A percentile compares a stretch with the other conserved stretches of the same genome.
phyloP scores from a whole-genome alignment of 2,329 filamentous ascomycete genomes.

The Xylaria polymorpha region DNA sequence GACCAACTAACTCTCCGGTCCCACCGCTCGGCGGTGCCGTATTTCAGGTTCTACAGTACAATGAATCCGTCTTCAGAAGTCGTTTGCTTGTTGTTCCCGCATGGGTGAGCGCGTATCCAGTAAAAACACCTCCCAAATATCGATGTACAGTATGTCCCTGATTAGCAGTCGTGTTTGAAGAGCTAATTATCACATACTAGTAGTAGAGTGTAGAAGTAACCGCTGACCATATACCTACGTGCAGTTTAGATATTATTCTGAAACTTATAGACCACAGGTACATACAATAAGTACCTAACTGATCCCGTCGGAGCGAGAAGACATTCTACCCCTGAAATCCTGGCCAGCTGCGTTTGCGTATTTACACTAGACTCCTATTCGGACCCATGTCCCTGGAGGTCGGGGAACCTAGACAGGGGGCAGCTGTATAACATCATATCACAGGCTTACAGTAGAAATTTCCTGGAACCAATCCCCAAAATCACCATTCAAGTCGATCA shows the following conservation, averaged over 20 bases:
- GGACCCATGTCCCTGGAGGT: slow-evolving; percentile 14
- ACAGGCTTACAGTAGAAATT: background rate
- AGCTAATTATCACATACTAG: background rate
- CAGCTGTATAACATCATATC: slow-evolving; percentile 3
- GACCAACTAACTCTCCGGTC: background rate
- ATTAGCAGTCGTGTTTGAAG: background rate
- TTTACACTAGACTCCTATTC: slow-evolving; percentile 23
- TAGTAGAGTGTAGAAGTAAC: background rate
- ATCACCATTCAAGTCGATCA: background rate
- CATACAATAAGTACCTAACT: background rate
- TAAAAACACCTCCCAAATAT: background rate
- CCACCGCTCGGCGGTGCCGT: background rate
- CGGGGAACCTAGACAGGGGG: background rate
- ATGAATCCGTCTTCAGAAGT: background rate
- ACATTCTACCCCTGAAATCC: slow-evolving; percentile 30
- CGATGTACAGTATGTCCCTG: background rate
- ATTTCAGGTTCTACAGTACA: background rate
- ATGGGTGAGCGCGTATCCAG: background rate
- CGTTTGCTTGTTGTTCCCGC: slow-evolving; percentile 20
- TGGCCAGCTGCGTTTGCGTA: slow-evolving; percentile 18
- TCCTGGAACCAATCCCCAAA: background rate
- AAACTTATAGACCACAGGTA: slow-evolving; percentile 2
- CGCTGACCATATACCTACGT: background rate
- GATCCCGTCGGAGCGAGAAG: background rate
- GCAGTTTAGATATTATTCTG: background rate